Evolutionary conservation across 1,139 yeast species (phyloP), one percentile per base, ranked within the genome.

Genomic region (Arxiozyma heterogenica): DNA sequence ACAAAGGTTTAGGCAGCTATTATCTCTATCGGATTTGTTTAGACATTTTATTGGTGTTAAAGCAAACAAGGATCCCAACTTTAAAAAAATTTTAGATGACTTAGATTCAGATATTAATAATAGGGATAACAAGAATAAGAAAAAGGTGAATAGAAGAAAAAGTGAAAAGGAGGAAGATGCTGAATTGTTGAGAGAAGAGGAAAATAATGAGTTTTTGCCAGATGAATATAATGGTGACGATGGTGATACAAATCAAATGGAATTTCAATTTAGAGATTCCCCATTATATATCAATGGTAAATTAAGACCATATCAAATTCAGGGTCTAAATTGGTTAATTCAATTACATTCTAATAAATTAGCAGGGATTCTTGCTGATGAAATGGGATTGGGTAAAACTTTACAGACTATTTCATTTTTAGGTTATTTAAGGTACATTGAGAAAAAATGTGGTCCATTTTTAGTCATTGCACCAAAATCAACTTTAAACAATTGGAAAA

Each of bases 341-440:
- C 80, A 89, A 1, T 73, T 91, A 54, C 84, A 86, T 66, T 90
- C 85, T 59, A 90, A 90, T 71, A 81, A 84, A 60, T 75, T 90
- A 51, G 83, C 94, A 0, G 98, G 98, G 49, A 91, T 93, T 52
- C 76, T 93, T 56, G 98, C 98, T 8, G 98, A 93, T 71, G 98
- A 93, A 70, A 93, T 93, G 98, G 98, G 98, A 1, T 77, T 93
- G 55, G 98, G 98, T 56, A 93, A 93, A 68, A 93, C 98, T 1
- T 75, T 93, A 55, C 98, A 93, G 69, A 89, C 97, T 0, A 89
- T 93, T 57, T 81, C 97, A 2, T 91, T 93, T 63, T 73, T 93
- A 54, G 98, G 96, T 0, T 90, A 88, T 67, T 74, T 93, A 55
- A 76, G 97, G 59, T 88, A 87, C 64, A 76, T 84, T 55, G 83